These are phyloP conservation scores for Neurospora sp. DNA, from an alignment of 495 filamentous ascomycete species.

Conservation along the genomic window DNA sequence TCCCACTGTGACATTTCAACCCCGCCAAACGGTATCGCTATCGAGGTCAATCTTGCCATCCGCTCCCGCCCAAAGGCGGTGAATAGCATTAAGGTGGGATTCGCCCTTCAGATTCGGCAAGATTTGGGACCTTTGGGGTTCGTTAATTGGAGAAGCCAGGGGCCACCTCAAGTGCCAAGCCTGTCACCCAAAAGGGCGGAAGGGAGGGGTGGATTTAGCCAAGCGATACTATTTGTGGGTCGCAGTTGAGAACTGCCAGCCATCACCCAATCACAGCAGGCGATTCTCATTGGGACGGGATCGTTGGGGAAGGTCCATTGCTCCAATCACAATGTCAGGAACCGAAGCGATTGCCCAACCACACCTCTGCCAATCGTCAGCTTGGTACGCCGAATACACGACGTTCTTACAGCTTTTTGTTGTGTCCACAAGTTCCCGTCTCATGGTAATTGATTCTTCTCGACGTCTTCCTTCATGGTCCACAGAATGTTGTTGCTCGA, in stretches of 20 bases:
- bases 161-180: background rate
- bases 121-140: slow-evolving; percentile 1
- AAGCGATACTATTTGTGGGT: slow-evolving; percentile 4
- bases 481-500: background rate
- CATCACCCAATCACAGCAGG: background rate
- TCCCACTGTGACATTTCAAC: background rate
- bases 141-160: slow-evolving; percentile 6
- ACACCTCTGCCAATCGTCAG: slow-evolving; percentile 12
- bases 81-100: background rate
- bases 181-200: background rate
- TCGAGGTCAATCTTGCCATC: background rate
- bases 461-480: background rate
- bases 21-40: background rate
- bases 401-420: slow-evolving; percentile 9
- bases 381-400: slow-evolving; percentile 7
- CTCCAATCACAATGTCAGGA: slow-evolving; percentile 3
- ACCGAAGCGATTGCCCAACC: slow-evolving; percentile 2
- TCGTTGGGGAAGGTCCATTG: slow-evolving; percentile 15
- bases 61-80: background rate
- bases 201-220: slow-evolving; percentile 14
- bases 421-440: background rate
- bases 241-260: background rate
- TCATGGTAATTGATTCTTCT: background rate
- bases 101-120: background rate
- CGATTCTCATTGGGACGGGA: background rate